Evolutionary conservation across 805 yeast species (phyloP), one percentile per base, ranked within the genome.

Genomic region (Ogataea nonfermentans): DNA sequence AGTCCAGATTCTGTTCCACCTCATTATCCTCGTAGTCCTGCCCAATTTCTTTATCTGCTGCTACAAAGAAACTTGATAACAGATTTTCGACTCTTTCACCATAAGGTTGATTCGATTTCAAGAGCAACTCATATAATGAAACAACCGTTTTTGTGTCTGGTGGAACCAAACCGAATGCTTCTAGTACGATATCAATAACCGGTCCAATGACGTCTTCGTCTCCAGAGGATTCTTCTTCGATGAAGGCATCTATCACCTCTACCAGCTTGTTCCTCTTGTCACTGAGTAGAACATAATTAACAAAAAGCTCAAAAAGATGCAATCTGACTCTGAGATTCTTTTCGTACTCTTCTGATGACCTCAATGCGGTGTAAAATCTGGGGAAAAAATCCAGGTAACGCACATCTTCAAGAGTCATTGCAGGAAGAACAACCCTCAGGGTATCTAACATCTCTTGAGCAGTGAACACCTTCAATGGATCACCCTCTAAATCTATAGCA

Each of bases 281-380:
- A 29, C 64, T 56, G 15, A 64, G 43, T 31, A 59, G 32, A 8
- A 61, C 52, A 37, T 62, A 63, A 32, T 59, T 59, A 29, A 60
- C 26, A 38, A 64, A 62, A 11, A 62, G 48, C 43, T 61, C 65
- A 44, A 62, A 60, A 4, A 63, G 41, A 26, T 61, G 55, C 37
- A 62, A 37, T 33, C 66, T 47, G 9, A 54, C 30, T 4, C 29
- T 32, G n/a, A 23, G 19, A 37, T 58, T 47, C 15, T 41, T 10
- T 1, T 36, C 26, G 31, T 58, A 62, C n/a, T 43, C 47, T 0
- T 46, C 15, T 8, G 60, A 53, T 9, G 50, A 51, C 44, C 65
- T 45, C 34, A 63, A 27, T 3, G 58, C 35, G 15, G 52, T 55
- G 36, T 63, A 64, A 35, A 62, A 59, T 14, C 59, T 41, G 4